A percentile compares a stretch with the other conserved stretches of the same genome.
Conservation (phyloP, 2,329 filamentous ascomycete genomes). For the Penicillium capsulatum region DNA sequence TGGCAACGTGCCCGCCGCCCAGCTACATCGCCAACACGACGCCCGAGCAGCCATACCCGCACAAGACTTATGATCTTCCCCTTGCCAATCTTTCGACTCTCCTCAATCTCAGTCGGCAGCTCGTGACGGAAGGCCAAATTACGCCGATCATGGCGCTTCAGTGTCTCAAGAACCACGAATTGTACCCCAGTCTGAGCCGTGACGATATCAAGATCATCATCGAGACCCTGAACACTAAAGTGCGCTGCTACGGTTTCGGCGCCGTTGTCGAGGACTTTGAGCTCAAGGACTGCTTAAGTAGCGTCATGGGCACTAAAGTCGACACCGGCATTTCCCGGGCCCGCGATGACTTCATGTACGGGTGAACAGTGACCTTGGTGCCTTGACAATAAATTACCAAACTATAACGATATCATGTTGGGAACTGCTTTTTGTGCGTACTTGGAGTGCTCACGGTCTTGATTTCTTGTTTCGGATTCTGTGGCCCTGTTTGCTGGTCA, state of each 20-base stretch:
- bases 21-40: conserved; percentile 55
- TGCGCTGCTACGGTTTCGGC: conserved; percentile 84
- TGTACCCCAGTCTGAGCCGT: conserved; percentile 60
- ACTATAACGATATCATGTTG: neutral
- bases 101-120: conserved; percentile 74
- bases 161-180: conserved; percentile 68
- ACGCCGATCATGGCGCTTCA: conserved; percentile 96
- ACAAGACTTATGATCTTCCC: conserved; percentile 74
- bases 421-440: no score
- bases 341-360: conserved; percentile 34
- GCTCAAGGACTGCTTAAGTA: conserved; percentile 67
- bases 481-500: no score
- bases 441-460: neutral
- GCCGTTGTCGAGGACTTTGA: conserved; percentile 67
- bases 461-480: neutral
- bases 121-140: conserved; percentile 76
- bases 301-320: conserved; percentile 52
- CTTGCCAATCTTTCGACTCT: conserved; percentile 75
- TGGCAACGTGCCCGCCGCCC: conserved; percentile 83
- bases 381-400: neutral
- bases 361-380: conserved; percentile 9
- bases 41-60: conserved; percentile 53
- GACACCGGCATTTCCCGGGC: conserved; percentile 25
- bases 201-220: conserved; percentile 69
- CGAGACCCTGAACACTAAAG: conserved; percentile 70